Evolutionary conservation across 2,329 filamentous ascomycete species (phyloP), one percentile per base, ranked within the genome.

Genomic region (Pyrenophora graminea): DNA sequence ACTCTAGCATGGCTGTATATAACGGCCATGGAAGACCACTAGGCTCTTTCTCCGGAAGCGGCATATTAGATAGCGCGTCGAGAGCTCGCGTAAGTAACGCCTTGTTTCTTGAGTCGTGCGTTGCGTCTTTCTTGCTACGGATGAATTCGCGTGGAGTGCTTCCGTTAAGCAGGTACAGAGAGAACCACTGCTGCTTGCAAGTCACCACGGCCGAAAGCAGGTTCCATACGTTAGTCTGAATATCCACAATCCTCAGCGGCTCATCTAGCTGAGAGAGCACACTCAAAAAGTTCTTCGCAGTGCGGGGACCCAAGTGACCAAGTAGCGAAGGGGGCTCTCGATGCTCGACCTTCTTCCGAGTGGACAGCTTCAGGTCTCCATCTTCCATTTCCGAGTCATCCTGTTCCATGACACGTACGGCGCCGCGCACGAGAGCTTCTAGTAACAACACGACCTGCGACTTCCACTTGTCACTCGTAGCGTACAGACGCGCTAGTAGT

Each of bases 131-230:
- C 39, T 71, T 71, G 38, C 79, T 80, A 37, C 85, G 85, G 65
- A 91, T 77, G 4, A 88, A 83, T 61, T 94, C 86, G 55, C 89
- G 85, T 3, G 93, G 91, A 0, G 91, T 91, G 66, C 86, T 88
- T 18, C 92, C 94, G 6, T 91, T 97, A 33, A 97, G 84, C 7
- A 99, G 80, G 67, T 92, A 96, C 55, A 96, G 90, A 0, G 93
- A 90, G 77, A 99, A 90, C 90, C 93, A 97, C 68, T 96, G 92
- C 70, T 99, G 94, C 56, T 91, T 87, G 69, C 91, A 92, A 59
- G 89, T 88, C 53, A 99, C 84, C 39, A 97, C 87, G 3, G 88
- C 86, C 2, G 92, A 89, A 45, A 97, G 85, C 66, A 99, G 86
- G 49, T 84, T 85, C 94, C 93, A 99, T 17, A 91, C 87, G 6